Evolutionary conservation across 257 asterid genomes (phyloP), one percentile per base, ranked within the genome.

Genomic region (Nyctanthes arbortristis): DNA sequence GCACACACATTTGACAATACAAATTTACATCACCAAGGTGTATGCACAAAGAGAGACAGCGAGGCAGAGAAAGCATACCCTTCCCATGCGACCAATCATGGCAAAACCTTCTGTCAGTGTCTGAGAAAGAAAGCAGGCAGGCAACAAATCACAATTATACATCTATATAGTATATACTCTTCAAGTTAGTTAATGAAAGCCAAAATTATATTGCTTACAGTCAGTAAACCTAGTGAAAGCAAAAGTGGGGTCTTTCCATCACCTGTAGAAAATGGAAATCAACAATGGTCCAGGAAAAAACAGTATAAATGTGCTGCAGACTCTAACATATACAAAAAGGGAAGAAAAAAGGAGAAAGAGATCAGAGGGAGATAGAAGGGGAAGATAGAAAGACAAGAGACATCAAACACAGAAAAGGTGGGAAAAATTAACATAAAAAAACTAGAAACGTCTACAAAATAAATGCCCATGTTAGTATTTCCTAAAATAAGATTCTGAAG

Each of bases 81-180:
- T 93, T 27, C 96, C 99, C 82, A 85, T 68, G 66, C 97, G 96
- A 68, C 91, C 99, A 74, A 93, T 90, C 96, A 90, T 81, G 37
- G 97, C 98, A 70, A 93, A 82, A 55, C 98, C 97, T 73, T 77
- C 96, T 25, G 96, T 82, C 61, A 93, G 73, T 67, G 92, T 89
- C 97, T 90, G 66, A 55, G 66, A 68, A 64, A 70, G 69, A 27
- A 47, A 64, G 67, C 62, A 55, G 60, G 78, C 11, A 27, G 69
- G 65, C 24, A 72, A 67, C 30, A 10, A 9, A 9, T 52, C 30
- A 30, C 69, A 25, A 56, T 31, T 65, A 34, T 25, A 58, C 20
- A 33, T 33, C 18, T n/a, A n/a, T n/a, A n/a, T n/a, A 39, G 24
- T 20, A 34, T 1, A 14, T 58, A 64, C 47, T 56, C 49, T 68